These are phyloP conservation scores for Carex pumila DNA, from an alignment of 176 grass and related monocot genomes.

Conservation along the genomic window DNA sequence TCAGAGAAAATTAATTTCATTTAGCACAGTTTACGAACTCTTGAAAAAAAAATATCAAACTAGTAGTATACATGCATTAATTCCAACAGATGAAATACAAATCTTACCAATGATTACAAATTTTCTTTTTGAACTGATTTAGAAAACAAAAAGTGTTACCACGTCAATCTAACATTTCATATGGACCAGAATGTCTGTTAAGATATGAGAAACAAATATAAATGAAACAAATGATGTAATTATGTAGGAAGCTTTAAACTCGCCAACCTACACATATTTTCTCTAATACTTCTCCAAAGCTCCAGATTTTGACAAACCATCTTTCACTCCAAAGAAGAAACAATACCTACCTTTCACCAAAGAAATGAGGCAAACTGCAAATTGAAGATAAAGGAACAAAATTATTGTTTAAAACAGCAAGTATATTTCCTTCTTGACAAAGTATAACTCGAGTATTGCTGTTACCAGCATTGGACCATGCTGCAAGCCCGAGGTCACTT, in stretches of 20 bases:
- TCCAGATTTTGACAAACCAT: conserved; percentile 12
- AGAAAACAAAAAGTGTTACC: background rate
- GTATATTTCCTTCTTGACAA: background rate
- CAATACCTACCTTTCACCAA: conserved; percentile 15
- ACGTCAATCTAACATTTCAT: background rate
- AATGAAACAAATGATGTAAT: conserved; percentile 13
- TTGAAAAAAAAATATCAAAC: background rate
- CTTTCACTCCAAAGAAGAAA: conserved; percentile 7
- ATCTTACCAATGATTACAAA: background rate
- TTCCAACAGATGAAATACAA: conserved; percentile 12
- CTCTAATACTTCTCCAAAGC: background rate
- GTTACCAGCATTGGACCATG: background rate
- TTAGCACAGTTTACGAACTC: background rate
- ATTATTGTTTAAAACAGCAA: background rate
- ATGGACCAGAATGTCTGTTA: conserved; percentile 2
- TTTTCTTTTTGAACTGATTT: background rate
- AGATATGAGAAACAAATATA: conserved; percentile 4
- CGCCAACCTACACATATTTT: conserved; percentile 11
- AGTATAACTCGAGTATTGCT: background rate
- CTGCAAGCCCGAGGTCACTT: background rate
- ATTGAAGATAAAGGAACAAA: background rate
- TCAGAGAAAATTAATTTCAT: background rate
- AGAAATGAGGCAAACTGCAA: conserved; percentile 7
- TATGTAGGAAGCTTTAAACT: conserved; percentile 21
- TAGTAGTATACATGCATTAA: background rate